phyloP scores from a whole-genome alignment of 2,329 filamentous ascomycete genomes.

The Fusarium domesticum region DNA sequence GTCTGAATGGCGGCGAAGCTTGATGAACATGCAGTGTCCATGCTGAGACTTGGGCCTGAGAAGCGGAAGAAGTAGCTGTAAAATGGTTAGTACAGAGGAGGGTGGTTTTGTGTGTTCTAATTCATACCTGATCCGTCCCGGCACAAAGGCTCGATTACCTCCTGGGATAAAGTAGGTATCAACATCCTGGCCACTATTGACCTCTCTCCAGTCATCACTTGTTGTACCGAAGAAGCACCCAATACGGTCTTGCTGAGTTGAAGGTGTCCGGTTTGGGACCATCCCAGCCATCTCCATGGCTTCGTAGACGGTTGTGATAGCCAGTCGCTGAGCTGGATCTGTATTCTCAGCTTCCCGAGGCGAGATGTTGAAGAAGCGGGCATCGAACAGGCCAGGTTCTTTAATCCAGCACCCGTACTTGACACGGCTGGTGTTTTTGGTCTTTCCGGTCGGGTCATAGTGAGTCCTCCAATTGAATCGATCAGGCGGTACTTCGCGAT shows the following conservation, averaged over 20 bases:
- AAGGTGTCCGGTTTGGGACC: slow-evolving; percentile 64
- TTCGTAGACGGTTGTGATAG: slow-evolving; percentile 73
- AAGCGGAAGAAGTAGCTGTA: slow-evolving; percentile 72
- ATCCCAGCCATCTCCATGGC: slow-evolving; percentile 74
- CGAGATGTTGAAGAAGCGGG: slow-evolving; percentile 80
- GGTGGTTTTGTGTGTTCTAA: background rate
- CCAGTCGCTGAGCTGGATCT: slow-evolving; percentile 73
- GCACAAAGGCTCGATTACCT: slow-evolving; percentile 23
- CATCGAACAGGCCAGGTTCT: slow-evolving; percentile 70
- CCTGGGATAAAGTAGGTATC: slow-evolving; percentile 54
- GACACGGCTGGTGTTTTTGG: slow-evolving; percentile 65
- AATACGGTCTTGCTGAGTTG: slow-evolving; percentile 58
- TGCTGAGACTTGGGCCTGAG: slow-evolving; percentile 65
- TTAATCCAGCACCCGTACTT: slow-evolving; percentile 69
- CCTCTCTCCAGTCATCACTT: slow-evolving; percentile 74
- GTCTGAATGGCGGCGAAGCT: slow-evolving; percentile 65
- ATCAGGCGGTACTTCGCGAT: slow-evolving; percentile 59
- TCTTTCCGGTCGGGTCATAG: slow-evolving; percentile 64
- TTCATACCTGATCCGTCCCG: slow-evolving; percentile 20
- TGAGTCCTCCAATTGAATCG: slow-evolving; percentile 67
- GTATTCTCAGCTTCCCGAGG: slow-evolving; percentile 72
- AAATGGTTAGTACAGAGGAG: background rate
- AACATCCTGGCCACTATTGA: slow-evolving; percentile 69
- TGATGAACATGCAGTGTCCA: slow-evolving; percentile 74
- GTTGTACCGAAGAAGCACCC: slow-evolving; percentile 74